phyloP scores from a whole-genome alignment of 169 alveolate species.

The Plasmodium malariae region DNA sequence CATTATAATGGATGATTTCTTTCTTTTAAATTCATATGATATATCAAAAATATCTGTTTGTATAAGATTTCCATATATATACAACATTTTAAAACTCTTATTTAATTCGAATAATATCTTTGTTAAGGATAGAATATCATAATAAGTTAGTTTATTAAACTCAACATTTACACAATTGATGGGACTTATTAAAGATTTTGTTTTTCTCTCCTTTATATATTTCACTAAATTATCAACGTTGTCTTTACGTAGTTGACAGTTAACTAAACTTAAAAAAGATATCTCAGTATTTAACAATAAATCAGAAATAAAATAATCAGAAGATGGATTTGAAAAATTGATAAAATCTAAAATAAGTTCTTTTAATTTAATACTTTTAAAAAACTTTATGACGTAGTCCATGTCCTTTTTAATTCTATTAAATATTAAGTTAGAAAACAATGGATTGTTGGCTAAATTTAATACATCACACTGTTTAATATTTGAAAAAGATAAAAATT shows the following conservation, averaged over 20 bases:
- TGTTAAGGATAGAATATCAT: constrained; percentile 29
- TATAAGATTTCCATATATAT: constrained; percentile 56
- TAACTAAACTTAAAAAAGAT: constrained; percentile 33
- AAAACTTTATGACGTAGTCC: constrained; percentile 9
- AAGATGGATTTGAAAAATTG: constrained; percentile 20
- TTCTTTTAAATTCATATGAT: constrained; percentile 54
- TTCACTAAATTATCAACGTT: constrained; percentile 30
- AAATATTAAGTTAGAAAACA: constrained; percentile 23
- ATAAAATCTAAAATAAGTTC: constrained; percentile 61
- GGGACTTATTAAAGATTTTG: neutral
- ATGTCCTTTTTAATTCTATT: constrained; percentile 26
- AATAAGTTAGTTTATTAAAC: constrained; percentile 49
- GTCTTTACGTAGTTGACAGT: constrained; percentile 3
- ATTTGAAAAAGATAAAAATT: constrained; percentile 39
- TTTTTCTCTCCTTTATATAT: neutral
- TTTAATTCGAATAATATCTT: constrained; percentile 21
- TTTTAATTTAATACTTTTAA: constrained; percentile 29
- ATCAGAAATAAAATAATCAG: constrained; percentile 47
- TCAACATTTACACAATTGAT: constrained; percentile 51
- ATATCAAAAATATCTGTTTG: constrained; percentile 64
- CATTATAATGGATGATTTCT: constrained; percentile 36
- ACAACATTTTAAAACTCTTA: constrained; percentile 39
- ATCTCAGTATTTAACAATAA: constrained; percentile 29
- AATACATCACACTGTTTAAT: constrained; percentile 27
- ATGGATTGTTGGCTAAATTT: constrained; percentile 38